A percentile compares a stretch with the other conserved stretches of the same genome.
These are phyloP conservation scores for Aspergillus egyptiacus DNA, from an alignment of 495 filamentous ascomycete genomes.

Conservation along the genomic window DNA sequence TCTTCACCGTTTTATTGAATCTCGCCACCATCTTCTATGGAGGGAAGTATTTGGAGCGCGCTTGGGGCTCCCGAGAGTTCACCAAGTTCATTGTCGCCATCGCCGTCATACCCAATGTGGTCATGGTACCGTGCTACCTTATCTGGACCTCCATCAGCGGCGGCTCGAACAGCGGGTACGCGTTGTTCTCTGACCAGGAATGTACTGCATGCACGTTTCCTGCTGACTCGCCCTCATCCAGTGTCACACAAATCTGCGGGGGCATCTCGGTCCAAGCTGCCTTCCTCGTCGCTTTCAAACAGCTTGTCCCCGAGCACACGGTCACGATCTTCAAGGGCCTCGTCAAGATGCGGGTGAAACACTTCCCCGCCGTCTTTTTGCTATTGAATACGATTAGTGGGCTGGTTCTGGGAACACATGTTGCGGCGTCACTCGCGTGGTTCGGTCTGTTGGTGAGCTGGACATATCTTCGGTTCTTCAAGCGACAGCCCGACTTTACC, in stretches of 20 bases:
- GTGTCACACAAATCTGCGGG: constrained; percentile 68
- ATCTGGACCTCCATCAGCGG: constrained; percentile 64
- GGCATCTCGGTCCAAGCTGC: constrained; percentile 84
- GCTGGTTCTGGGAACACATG: constrained; percentile 75
- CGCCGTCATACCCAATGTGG: constrained; percentile 70
- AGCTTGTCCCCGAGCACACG: constrained; percentile 97
- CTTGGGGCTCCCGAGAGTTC: constrained; percentile 91
- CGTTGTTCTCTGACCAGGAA: constrained; percentile 17
- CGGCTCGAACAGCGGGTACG: constrained; percentile 64
- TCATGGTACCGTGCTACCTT: constrained; percentile 67
- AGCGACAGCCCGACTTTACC: constrained; percentile 61
- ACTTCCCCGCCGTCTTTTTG: constrained; percentile 88
- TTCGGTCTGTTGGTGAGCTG: constrained; percentile 82
- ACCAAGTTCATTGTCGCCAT: constrained; percentile 80
- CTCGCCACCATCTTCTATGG: constrained; percentile 83
- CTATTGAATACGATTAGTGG: constrained; percentile 70
- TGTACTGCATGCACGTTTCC: constrained; percentile 25
- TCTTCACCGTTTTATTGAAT: constrained; percentile 79
- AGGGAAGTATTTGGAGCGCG: constrained; percentile 89
- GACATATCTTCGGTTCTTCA: constrained; percentile 96
- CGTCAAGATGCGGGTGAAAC: constrained; percentile 84
- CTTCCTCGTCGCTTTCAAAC: constrained; percentile 96
- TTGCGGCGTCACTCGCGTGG: constrained; percentile 74
- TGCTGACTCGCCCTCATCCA: constrained; percentile 43
- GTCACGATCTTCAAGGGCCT: constrained; percentile 85